Percentiles rank a stretch among this genome's conserved stretches.
Evolutionary conservation across 2,329 filamentous ascomycete species (phyloP).

Genomic region (Trichoderma asperellum): DNA sequence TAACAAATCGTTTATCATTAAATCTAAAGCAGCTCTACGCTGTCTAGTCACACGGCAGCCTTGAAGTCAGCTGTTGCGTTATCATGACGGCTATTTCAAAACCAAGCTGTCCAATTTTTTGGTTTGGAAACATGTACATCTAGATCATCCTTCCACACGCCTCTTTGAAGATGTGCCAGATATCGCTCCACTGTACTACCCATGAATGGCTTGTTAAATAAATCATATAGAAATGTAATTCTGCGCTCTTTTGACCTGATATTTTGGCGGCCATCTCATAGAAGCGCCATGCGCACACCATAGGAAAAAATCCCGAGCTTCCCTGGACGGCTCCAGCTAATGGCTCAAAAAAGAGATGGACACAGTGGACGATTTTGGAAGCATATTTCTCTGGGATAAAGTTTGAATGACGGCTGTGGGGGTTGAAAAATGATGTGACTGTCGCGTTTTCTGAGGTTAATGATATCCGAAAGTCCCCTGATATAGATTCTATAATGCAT

Average conservation of each 20-base stretch:
- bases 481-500: slow-evolving; percentile 1
- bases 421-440: background rate
- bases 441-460: background rate
- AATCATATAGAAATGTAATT: slow-evolving; percentile 3
- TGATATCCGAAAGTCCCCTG: background rate
- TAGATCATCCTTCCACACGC: background rate
- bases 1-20: too few species aligned
- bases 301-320: slow-evolving; percentile 2
- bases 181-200: background rate
- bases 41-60: too few species aligned
- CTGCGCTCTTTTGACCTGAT: background rate
- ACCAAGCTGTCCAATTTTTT: slow-evolving; percentile 1
- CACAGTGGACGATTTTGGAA: slow-evolving; percentile 7
- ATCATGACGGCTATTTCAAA: background rate
- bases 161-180: background rate
- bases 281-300: slow-evolving; percentile 2
- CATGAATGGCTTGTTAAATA: slow-evolving; percentile 11
- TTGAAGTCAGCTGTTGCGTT: background rate
- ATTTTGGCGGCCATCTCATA: slow-evolving; percentile 1
- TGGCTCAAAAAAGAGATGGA: slow-evolving; percentile 19
- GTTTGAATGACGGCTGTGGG: background rate
- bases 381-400: background rate
- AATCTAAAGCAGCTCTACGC: too few species aligned
- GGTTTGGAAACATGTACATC: background rate
- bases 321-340: slow-evolving; percentile 6